These are phyloP conservation scores for Fusarium papillatum DNA, from an alignment of 2,329 filamentous ascomycete genomes.

Conservation along the genomic window DNA sequence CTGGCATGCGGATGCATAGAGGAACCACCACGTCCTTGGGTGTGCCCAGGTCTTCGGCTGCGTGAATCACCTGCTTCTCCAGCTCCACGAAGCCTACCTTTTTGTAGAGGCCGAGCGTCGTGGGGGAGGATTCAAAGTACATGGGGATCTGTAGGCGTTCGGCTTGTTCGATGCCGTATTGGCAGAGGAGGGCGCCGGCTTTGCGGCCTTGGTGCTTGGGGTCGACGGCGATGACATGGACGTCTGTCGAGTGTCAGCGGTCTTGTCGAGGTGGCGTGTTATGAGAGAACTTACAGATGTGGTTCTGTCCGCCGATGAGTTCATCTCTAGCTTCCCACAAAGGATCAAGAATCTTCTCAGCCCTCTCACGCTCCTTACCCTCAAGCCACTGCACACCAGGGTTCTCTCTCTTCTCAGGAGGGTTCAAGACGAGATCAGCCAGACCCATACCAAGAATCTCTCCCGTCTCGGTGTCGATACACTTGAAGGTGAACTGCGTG, in stretches of 20 bases:
- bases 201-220: constrained; percentile 58
- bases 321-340: constrained; percentile 57
- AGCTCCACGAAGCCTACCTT: constrained; percentile 60
- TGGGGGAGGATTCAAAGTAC: constrained; percentile 61
- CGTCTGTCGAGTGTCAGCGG: constrained; percentile 42
- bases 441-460: constrained; percentile 62
- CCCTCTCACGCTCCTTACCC: constrained; percentile 57
- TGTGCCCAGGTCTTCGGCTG: constrained; percentile 41
- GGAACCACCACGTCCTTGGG: constrained; percentile 54
- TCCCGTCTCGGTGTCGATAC: constrained; percentile 57
- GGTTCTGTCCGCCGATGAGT: constrained; percentile 51
- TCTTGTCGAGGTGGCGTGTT: no score
- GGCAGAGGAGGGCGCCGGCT: constrained; percentile 55
- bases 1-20: constrained; percentile 58
- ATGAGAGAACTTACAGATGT: background rate
- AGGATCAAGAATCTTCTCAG: constrained; percentile 56
- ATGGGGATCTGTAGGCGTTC: constrained; percentile 54
- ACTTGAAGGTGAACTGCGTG: constrained; percentile 62
- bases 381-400: constrained; percentile 60
- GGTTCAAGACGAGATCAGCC: constrained; percentile 56
- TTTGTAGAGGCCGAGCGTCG: constrained; percentile 57
- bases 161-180: constrained; percentile 55
- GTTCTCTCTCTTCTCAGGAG: constrained; percentile 57
- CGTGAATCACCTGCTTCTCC: constrained; percentile 45
- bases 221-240: constrained; percentile 59